Conservation (phyloP, 176 grass and related monocot species). For the Poa pratensis region DNA sequence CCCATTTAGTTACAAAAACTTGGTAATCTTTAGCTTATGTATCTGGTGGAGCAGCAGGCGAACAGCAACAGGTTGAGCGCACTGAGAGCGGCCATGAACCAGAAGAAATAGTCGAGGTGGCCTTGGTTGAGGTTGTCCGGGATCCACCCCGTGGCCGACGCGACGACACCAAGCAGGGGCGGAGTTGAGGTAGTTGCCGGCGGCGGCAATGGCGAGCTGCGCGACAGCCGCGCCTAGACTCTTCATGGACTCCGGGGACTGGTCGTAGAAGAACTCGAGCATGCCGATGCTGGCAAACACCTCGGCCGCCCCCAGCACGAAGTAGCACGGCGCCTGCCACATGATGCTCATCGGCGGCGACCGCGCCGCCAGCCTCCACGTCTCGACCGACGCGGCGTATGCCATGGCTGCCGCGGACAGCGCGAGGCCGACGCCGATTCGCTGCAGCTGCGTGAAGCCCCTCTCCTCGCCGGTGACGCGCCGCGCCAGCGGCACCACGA, state of each 20-base stretch:
- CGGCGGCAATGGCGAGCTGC: neutral
- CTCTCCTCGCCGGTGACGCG: constrained; percentile 40
- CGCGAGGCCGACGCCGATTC: constrained; percentile 35
- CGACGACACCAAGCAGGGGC: neutral
- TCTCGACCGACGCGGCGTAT: constrained; percentile 29
- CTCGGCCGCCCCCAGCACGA: constrained; percentile 21
- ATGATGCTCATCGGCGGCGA: neutral
- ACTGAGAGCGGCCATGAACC: constrained; percentile 13
- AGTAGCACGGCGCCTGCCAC: constrained; percentile 17
- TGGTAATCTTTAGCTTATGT: neutral
- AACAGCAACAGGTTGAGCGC: neutral
- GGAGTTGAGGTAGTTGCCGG: constrained; percentile 46
- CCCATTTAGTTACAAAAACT: no score
- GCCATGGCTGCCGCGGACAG: constrained; percentile 39
- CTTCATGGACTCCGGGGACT: constrained; percentile 45
- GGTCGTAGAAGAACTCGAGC: constrained; percentile 48
- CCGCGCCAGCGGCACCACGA: constrained; percentile 42
- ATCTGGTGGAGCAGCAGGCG: neutral
- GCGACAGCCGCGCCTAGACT: constrained; percentile 34
- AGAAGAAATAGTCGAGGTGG: constrained; percentile 27
- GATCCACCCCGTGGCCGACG: constrained; percentile 14
- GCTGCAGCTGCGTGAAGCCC: constrained; percentile 41
- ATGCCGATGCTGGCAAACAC: constrained; percentile 39
- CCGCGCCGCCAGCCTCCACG: neutral
- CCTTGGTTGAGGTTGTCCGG: constrained; percentile 4